Base-by-base conservation (phyloP, 208 protist genomes). In the Acanthamoeba triangularis region DNA sequence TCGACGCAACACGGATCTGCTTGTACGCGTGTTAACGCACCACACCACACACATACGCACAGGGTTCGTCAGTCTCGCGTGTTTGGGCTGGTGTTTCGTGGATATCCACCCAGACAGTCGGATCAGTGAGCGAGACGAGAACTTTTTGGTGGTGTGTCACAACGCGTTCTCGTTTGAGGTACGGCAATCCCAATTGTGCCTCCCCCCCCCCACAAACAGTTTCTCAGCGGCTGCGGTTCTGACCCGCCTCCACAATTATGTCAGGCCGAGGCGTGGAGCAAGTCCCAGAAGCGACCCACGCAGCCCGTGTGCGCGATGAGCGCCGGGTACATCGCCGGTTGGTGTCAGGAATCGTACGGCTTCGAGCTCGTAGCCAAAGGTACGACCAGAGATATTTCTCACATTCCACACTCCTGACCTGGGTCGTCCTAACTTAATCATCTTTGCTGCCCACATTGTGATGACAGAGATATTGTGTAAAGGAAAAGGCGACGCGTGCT, bases 101-200 rank as follows among this genome's bases (percentile, higher is more conserved):
- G 61, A 93, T 25, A 78, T 93, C 25, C 47, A 54, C 41, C 88
- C 88, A 4, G 88, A 93, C 25, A 93, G 88, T 59, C 23, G 44
- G 28, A 80, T 93, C 11, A 78, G 49, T 61, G 61, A 93, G 49
- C 33, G 88, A 28, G 88, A 93, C 47, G 44, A 93, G 1, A 93
- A 80, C 88, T 93, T 93, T n/a, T 49, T 93, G 25, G 41, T 93
- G 11, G n/a, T 93, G 41, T 69, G 88, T 28, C n/a, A 90, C 41
- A 65, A 67, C 30, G 54, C 52, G 13, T 90, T 90, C n/a, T 82
- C 74, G 28, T 54, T 52, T 14, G 74, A 82, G 74, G 74, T 49
- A 52, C n/a, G n/a, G n/a, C n/a, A n/a, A 25, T n/a, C 59, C 8
- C 7, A 8, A 1, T 16, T 13, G 10, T 6, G 18, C 23, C n/a